Conservation (phyloP, 192 early-diverging fungal species). For the Podila minutissima region DNA sequence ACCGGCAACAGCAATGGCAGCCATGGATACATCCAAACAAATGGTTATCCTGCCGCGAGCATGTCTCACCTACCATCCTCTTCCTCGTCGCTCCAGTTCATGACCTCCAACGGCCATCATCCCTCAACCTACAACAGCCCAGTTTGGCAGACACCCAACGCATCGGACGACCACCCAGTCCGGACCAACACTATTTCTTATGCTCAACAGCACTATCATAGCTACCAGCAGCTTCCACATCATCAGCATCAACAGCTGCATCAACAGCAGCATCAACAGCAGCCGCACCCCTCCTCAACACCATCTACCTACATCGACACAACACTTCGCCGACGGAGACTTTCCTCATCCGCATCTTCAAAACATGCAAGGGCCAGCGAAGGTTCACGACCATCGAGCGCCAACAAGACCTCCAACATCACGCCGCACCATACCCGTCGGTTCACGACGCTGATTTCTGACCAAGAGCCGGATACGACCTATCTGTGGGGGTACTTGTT, state of each 20-base stretch:
- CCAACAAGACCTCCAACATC: constrained; percentile 40
- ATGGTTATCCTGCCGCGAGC: background rate
- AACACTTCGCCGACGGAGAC: constrained; percentile 23
- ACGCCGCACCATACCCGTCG: constrained; percentile 63
- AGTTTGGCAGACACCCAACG: background rate
- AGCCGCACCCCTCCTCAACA: background rate
- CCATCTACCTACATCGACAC: constrained; percentile 5
- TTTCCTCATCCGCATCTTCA: constrained; percentile 23
- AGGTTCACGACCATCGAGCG: background rate
- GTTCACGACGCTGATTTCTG: constrained; percentile 65
- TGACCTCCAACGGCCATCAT: background rate
- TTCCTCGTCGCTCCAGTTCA: background rate
- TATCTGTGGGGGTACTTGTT: constrained; percentile 74
- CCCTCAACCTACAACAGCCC: background rate
- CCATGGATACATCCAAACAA: background rate
- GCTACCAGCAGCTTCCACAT: background rate
- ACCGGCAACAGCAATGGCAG: background rate
- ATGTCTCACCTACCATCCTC: background rate
- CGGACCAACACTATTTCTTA: background rate
- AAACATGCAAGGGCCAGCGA: constrained; percentile 13
- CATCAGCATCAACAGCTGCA: background rate
- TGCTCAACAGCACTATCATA: constrained; percentile 3
- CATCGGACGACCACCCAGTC: background rate
- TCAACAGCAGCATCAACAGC: background rate
- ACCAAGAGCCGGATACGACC: constrained; percentile 72